Evolutionary conservation across 2,329 filamentous ascomycete species (phyloP).

Genomic region (Xylariaceae sp.): DNA sequence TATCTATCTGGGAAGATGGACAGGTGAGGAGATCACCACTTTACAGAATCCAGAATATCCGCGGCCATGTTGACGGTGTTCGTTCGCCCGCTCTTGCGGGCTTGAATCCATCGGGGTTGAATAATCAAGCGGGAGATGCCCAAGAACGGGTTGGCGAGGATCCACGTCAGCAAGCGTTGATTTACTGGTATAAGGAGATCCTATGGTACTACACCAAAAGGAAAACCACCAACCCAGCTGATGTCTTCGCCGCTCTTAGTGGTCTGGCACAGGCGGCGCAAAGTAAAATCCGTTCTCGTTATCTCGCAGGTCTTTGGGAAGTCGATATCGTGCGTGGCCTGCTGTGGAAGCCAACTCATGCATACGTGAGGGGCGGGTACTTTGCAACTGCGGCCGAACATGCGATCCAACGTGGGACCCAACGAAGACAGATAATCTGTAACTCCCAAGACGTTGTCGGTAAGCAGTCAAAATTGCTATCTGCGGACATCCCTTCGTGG

Average conservation of each 20-base stretch:
- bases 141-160: neutral
- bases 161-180: slow-evolving; percentile 2
- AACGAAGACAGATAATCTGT: slow-evolving; percentile 4
- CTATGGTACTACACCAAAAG: slow-evolving; percentile 14
- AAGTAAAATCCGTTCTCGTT: slow-evolving; percentile 21
- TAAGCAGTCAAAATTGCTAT: neutral
- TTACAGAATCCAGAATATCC: neutral
- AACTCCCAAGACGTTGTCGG: neutral
- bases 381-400: too few relatives aligned
- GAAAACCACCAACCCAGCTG: slow-evolving; percentile 17
- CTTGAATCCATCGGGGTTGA: neutral
- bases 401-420: too few relatives aligned
- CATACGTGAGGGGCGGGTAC: neutral
- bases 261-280: slow-evolving; percentile 20
- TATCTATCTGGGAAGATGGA: slow-evolving; percentile 17
- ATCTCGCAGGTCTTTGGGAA: slow-evolving; percentile 26
- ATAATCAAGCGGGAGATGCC: neutral
- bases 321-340: slow-evolving; percentile 24
- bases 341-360: slow-evolving; percentile 19
- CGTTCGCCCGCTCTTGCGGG: neutral
- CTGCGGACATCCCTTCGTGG: slow-evolving; percentile 22
- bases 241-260: slow-evolving; percentile 24
- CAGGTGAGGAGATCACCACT: neutral
- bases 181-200: slow-evolving; percentile 21
- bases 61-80: neutral